Conservation (phyloP, 2,329 filamentous ascomycete species). For the Cercospora sp. region DNA sequence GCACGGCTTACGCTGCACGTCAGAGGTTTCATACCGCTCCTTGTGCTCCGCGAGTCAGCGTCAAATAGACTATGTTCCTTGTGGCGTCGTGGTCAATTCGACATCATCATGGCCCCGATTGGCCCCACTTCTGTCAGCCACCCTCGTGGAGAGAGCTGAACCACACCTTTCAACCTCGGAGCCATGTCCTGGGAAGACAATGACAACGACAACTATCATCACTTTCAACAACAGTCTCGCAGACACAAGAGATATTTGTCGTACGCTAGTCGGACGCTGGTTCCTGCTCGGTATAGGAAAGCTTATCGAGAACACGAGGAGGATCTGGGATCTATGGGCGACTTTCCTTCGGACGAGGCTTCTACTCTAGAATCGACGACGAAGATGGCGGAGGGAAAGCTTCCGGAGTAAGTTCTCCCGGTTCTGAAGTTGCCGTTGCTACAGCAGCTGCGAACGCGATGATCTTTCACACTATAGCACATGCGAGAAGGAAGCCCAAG, state of each 20-base stretch:
- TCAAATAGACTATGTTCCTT: slow-evolving; percentile 1
- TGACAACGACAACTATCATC: background rate
- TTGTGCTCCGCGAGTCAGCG: slow-evolving; percentile 6
- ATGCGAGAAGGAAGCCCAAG: background rate
- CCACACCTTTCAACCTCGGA: background rate
- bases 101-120: background rate
- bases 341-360: background rate
- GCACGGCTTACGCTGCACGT: background rate
- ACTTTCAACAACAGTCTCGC: background rate
- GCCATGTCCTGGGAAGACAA: slow-evolving; percentile 4
- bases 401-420: slow-evolving; percentile 2
- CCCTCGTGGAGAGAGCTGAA: background rate
- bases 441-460: background rate
- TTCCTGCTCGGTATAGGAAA: slow-evolving; percentile 7
- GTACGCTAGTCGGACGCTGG: slow-evolving; percentile 5
- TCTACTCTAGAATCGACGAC: background rate
- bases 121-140: slow-evolving; percentile 7
- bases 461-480: background rate
- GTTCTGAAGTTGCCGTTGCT: background rate
- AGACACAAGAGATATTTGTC: slow-evolving; percentile 9
- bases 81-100: slow-evolving; percentile 4
- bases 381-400: background rate
- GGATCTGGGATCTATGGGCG: background rate
- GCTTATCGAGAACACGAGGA: background rate
- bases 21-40: background rate